A percentile compares a stretch with the other conserved stretches of the same genome.
phyloP scores from a whole-genome alignment of 805 yeast genomes.

The Ogataea trehaloabstinens region DNA sequence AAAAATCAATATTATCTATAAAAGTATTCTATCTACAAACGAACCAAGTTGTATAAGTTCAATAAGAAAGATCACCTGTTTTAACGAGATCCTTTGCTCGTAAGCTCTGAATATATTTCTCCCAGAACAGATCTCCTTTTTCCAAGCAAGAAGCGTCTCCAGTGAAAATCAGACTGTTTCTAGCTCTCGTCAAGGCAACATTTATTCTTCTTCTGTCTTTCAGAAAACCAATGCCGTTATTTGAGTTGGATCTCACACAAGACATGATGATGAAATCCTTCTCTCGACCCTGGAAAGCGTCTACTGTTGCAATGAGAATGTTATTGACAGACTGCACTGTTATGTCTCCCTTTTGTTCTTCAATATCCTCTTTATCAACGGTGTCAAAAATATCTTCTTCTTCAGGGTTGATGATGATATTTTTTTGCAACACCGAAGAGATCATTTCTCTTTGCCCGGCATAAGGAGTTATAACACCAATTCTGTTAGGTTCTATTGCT shows the following conservation, averaged over 20 bases:
- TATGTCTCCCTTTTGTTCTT: slow-evolving; percentile 37
- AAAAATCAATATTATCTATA: no score
- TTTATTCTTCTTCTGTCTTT: slow-evolving; percentile 61
- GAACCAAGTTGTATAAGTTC: no score
- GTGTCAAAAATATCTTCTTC: slow-evolving; percentile 46
- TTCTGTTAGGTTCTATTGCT: slow-evolving; percentile 45
- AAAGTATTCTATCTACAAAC: no score
- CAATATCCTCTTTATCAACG: slow-evolving; percentile 61
- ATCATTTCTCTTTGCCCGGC: slow-evolving; percentile 69
- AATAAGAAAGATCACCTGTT: slow-evolving; percentile 14
- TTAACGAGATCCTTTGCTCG: slow-evolving; percentile 33
- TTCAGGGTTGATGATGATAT: slow-evolving; percentile 55
- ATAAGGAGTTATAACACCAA: slow-evolving; percentile 74
- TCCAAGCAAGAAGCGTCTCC: slow-evolving; percentile 57
- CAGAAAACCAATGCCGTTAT: slow-evolving; percentile 59
- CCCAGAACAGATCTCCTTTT: slow-evolving; percentile 49
- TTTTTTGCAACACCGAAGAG: slow-evolving; percentile 47
- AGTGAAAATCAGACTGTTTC: slow-evolving; percentile 55
- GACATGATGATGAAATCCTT: slow-evolving; percentile 77
- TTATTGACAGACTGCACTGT: slow-evolving; percentile 47
- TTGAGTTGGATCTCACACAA: slow-evolving; percentile 67
- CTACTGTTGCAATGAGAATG: slow-evolving; percentile 60
- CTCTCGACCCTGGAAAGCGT: slow-evolving; percentile 91
- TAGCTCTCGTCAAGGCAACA: slow-evolving; percentile 72
- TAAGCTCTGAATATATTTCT: slow-evolving; percentile 43